phyloP scores from a whole-genome alignment of 2,329 filamentous ascomycete species.

The Geosmithia flava region DNA sequence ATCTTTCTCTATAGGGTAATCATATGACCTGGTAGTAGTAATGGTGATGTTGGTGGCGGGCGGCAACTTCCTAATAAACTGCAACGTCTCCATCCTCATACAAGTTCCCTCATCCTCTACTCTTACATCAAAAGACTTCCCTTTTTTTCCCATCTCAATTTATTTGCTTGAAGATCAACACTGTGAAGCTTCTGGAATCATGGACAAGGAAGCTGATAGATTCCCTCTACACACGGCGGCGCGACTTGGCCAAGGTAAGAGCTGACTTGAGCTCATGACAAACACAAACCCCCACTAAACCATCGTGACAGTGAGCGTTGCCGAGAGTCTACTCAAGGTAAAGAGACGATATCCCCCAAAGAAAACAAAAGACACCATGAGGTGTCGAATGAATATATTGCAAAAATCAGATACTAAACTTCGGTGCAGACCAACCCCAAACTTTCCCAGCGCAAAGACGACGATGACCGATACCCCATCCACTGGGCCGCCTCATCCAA shows the following conservation, averaged over 20 bases:
- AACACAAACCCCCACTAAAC: not conserved
- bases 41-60: too few relatives aligned
- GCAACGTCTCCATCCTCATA: not conserved
- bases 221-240: conserved; percentile 82
- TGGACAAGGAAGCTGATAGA: conserved; percentile 35
- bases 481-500: conserved; percentile 93
- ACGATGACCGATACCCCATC: conserved; percentile 78
- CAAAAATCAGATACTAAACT: not conserved
- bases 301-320: conserved; percentile 1
- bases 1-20: too few relatives aligned
- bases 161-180: too few relatives aligned
- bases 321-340: conserved; percentile 5
- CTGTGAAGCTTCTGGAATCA: not conserved
- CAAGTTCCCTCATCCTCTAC: not conserved
- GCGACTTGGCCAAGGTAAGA: conserved; percentile 69
- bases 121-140: not conserved
- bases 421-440: conserved; percentile 59
- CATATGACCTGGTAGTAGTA: too few relatives aligned
- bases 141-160: too few relatives aligned
- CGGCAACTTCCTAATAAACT: too few relatives aligned
- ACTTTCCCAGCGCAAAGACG: conserved; percentile 59
- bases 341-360: not conserved
- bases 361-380: not conserved
- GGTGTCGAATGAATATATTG: too few relatives aligned
- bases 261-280: not conserved